These are phyloP conservation scores for Botrytis byssoidea DNA, from an alignment of 2,329 filamentous ascomycete genomes.

Conservation along the genomic window DNA sequence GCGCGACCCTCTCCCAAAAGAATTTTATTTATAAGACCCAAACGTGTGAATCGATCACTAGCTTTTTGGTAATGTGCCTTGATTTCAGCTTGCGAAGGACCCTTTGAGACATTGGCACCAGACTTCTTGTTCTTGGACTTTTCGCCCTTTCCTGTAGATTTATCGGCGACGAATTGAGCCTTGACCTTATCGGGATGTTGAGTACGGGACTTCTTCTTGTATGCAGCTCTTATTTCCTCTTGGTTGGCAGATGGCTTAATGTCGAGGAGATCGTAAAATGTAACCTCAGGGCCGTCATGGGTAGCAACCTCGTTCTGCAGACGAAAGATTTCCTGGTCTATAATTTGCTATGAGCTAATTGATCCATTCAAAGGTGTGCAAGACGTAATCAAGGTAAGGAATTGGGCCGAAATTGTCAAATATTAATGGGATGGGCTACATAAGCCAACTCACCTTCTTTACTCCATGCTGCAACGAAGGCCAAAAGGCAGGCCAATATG, in stretches of 20 bases:
- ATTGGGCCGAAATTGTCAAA: constrained; percentile 18
- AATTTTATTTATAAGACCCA: constrained; percentile 82
- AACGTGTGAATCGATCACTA: constrained; percentile 76
- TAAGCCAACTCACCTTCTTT: constrained; percentile 39
- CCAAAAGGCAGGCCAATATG: constrained; percentile 35
- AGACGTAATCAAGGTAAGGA: not conserved
- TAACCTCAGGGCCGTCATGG: constrained; percentile 73
- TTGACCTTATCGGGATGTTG: constrained; percentile 96
- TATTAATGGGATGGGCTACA: constrained; percentile 1
- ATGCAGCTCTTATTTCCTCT: constrained; percentile 90
- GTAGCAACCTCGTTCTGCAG: constrained; percentile 81
- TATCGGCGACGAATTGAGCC: constrained; percentile 72
- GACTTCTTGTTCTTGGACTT: constrained; percentile 54
- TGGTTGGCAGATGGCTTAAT: constrained; percentile 70
- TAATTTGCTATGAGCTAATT: constrained; percentile 29
- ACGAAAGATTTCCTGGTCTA: constrained; percentile 97
- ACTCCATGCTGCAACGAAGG: constrained; percentile 40
- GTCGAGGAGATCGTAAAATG: constrained; percentile 93
- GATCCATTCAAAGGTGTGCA: not conserved
- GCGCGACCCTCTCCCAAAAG: constrained; percentile 77
- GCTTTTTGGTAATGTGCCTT: constrained; percentile 77
- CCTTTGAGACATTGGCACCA: constrained; percentile 65
- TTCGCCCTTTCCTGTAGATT: constrained; percentile 50
- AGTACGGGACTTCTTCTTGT: constrained; percentile 79
- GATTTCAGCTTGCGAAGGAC: constrained; percentile 72